phyloP scores from a whole-genome alignment of 176 grass and related monocot genomes.

The Lolium rigidum region DNA sequence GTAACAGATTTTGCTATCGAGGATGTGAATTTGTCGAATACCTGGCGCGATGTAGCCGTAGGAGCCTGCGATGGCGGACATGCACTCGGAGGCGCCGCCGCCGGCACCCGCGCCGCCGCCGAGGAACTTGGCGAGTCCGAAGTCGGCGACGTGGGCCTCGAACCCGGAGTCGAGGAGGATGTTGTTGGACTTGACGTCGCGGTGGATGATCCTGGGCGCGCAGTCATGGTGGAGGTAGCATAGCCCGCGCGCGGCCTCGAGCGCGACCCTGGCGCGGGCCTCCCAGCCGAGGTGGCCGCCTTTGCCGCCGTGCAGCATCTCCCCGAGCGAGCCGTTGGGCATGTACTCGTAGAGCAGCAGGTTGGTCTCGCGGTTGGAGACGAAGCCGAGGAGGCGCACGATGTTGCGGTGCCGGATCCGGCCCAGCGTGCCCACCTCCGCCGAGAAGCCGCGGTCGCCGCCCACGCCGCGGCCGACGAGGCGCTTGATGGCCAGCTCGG shows the following conservation, averaged over 20 bases:
- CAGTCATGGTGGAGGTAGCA: conserved; percentile 98
- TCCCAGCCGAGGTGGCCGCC: conserved; percentile 77
- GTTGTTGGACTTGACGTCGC: conserved; percentile 96
- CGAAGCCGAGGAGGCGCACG: conserved; percentile 75
- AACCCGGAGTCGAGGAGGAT: conserved; percentile 86
- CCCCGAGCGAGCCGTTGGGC: conserved; percentile 83
- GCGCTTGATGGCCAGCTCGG: conserved; percentile 81
- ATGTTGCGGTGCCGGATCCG: conserved; percentile 92
- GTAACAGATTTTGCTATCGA: too few relatives aligned
- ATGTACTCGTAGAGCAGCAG: conserved; percentile 94
- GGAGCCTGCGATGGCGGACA: conserved; percentile 84
- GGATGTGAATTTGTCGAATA: too few relatives aligned
- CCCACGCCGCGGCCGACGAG: conserved; percentile 58
- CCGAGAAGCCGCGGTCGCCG: conserved; percentile 79
- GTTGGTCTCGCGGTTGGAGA: conserved; percentile 86
- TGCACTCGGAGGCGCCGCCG: conserved; percentile 74
- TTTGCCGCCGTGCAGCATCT: conserved; percentile 83
- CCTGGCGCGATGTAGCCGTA: conserved; percentile 99
- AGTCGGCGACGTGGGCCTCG: conserved; percentile 94
- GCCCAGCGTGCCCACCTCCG: conserved; percentile 84
- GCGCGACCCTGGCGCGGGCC: conserved; percentile 58
- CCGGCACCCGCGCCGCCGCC: conserved; percentile 3
- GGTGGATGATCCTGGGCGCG: conserved; percentile 73
- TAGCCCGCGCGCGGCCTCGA: conserved; percentile 74
- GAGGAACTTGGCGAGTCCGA: conserved; percentile 93